phyloP scores from a whole-genome alignment of 1,284 basidiomycete species.

The Butyriboletus appendiculatus region DNA sequence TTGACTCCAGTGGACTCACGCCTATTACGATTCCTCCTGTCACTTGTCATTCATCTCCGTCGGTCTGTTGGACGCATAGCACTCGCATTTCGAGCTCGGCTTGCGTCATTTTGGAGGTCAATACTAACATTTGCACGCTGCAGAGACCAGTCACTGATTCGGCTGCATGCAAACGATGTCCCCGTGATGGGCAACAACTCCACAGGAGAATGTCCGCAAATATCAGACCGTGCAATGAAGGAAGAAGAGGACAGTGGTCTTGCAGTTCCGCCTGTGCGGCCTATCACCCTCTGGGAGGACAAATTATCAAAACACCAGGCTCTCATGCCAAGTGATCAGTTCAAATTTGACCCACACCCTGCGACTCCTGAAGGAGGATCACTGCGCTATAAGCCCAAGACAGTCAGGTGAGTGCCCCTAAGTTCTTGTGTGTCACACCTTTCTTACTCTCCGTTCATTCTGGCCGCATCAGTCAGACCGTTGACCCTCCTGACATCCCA shows the following conservation, averaged over 20 bases:
- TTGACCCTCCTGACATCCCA: constrained; percentile 3
- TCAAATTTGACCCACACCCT: neutral
- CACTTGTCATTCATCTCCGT: constrained; percentile 6
- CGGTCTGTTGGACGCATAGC: constrained; percentile 1
- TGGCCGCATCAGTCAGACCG: neutral
- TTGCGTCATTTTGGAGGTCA: constrained; percentile 11
- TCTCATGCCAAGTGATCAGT: neutral
- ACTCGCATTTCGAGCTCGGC: neutral
- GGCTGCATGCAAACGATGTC: neutral
- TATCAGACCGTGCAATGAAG: neutral
- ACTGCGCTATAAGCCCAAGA: constrained; percentile 7
- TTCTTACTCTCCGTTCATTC: neutral
- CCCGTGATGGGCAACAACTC: neutral
- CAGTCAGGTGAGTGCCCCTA: constrained; percentile 2
- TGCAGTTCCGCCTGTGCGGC: neutral
- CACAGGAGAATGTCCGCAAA: neutral
- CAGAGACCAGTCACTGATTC: neutral
- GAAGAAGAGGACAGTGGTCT: neutral
- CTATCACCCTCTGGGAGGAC: neutral
- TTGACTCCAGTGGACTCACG: neutral
- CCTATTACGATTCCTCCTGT: constrained; percentile 6
- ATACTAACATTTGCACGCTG: neutral
- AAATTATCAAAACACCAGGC: neutral
- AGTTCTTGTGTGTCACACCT: neutral
- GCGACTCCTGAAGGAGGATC: constrained; percentile 17